Evolutionary conservation across 2,329 filamentous ascomycete species (phyloP).

Genomic region (Colletotrichum tanaceti): DNA sequence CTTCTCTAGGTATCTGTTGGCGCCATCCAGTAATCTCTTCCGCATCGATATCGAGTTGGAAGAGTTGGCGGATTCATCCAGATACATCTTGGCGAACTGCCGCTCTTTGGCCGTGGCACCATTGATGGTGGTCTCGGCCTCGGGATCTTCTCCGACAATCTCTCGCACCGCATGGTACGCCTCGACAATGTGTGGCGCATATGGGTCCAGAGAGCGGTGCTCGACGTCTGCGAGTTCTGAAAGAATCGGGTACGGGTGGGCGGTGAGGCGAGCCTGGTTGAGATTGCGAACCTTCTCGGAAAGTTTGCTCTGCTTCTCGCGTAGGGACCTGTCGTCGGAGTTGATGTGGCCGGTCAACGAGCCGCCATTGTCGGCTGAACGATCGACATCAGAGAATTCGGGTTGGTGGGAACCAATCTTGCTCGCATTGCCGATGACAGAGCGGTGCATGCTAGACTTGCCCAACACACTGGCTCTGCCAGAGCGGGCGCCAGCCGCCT

Average conservation of each 20-base stretch:
- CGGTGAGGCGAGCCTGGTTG: slow-evolving; percentile 77
- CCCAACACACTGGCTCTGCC: slow-evolving; percentile 65
- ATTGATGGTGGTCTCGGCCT: slow-evolving; percentile 68
- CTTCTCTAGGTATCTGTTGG: slow-evolving; percentile 82
- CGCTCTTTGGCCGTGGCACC: slow-evolving; percentile 78
- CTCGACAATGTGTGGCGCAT: slow-evolving; percentile 80
- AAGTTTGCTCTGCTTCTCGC: slow-evolving; percentile 87
- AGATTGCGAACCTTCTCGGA: slow-evolving; percentile 82
- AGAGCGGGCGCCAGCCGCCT: slow-evolving; percentile 65
- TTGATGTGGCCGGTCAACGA: slow-evolving; percentile 60
- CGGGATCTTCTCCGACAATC: slow-evolving; percentile 79
- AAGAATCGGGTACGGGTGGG: slow-evolving; percentile 77
- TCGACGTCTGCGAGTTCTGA: slow-evolving; percentile 82
- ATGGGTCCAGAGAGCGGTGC: slow-evolving; percentile 74
- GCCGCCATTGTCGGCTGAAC: slow-evolving; percentile 62
- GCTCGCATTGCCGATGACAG: slow-evolving; percentile 85
- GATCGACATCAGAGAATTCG: slow-evolving; percentile 76
- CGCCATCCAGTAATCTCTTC: slow-evolving; percentile 83
- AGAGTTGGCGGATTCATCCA: slow-evolving; percentile 78
- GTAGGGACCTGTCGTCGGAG: slow-evolving; percentile 79
- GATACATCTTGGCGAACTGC: slow-evolving; percentile 79
- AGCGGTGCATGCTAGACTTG: slow-evolving; percentile 78
- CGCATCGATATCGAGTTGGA: slow-evolving; percentile 73
- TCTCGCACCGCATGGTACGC: slow-evolving; percentile 85
- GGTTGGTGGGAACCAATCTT: slow-evolving; percentile 68